A percentile compares a stretch with the other conserved stretches of the same genome.
Evolutionary conservation across 75 land plant genomes (phyloP).

Genomic region (Cunninghamia lanceolata): DNA sequence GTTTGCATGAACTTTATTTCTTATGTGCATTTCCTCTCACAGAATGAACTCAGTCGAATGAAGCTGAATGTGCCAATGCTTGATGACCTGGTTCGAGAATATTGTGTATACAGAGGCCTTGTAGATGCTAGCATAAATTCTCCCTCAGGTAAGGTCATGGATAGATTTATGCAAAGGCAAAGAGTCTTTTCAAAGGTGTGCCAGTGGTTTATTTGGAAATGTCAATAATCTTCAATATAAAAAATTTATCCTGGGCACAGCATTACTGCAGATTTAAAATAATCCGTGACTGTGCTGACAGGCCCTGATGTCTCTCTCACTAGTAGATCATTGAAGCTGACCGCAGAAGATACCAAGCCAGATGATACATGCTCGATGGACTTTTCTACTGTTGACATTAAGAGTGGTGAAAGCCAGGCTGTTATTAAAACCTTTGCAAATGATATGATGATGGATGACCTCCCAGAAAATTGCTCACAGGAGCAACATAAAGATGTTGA

Average conservation of each 20-base stretch:
- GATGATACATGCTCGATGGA: not conserved
- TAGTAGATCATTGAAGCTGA: not conserved
- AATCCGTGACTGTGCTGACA: not conserved
- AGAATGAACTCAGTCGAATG: slow-evolving; percentile 97
- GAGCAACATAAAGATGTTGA: slow-evolving; percentile 31
- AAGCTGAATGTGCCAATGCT: slow-evolving; percentile 57
- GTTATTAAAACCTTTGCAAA: not conserved
- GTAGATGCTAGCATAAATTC: slow-evolving; percentile 39
- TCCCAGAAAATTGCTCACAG: slow-evolving; percentile 21
- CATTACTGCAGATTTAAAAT: not conserved
- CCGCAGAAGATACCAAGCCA: not conserved
- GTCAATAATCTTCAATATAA: not conserved
- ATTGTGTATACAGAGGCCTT: slow-evolving; percentile 93
- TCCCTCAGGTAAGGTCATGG: slow-evolving; percentile 20
- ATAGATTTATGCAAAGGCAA: not conserved
- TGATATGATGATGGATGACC: slow-evolving; percentile 18
- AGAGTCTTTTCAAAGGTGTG: not conserved
- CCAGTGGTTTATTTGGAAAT: not conserved
- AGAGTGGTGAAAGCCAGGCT: not conserved
- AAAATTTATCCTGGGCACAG: not conserved
- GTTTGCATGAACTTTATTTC: not conserved
- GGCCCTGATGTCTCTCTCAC: not conserved
- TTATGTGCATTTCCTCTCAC: slow-evolving; percentile 10
- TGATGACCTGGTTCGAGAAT: slow-evolving; percentile 92
- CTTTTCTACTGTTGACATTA: not conserved